These are phyloP conservation scores for Phytopythium cucurbitacearum DNA, from an alignment of 352 stramenopile genomes.

Conservation along the genomic window DNA sequence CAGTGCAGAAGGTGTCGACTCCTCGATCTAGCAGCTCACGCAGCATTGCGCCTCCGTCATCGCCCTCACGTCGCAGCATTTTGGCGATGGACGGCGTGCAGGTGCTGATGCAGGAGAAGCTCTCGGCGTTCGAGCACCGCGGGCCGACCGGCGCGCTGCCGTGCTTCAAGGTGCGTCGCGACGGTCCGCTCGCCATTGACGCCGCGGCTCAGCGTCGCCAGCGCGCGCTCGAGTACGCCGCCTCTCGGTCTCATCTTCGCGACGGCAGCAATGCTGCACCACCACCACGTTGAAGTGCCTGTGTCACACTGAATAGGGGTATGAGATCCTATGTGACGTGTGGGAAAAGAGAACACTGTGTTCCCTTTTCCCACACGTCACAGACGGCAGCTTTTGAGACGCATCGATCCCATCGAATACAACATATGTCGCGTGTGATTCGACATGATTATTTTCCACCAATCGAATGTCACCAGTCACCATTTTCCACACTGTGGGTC, in stretches of 20 bases:
- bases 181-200: constrained; percentile 20
- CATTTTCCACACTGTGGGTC: too few species aligned
- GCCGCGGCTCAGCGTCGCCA: constrained; percentile 32
- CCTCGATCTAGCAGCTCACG: constrained; percentile 8
- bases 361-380: too few species aligned
- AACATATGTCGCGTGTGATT: too few species aligned
- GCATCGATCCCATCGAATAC: too few species aligned
- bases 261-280: not conserved
- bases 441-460: too few species aligned
- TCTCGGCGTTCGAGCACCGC: constrained; percentile 37
- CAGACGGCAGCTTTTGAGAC: too few species aligned
- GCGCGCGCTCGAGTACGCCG: constrained; percentile 25
- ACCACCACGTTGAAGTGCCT: too few species aligned
- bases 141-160: constrained; percentile 16
- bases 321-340: too few species aligned
- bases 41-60: not conserved
- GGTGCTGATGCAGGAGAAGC: constrained; percentile 49
- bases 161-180: constrained; percentile 36
- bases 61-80: constrained; percentile 19
- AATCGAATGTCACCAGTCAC: too few species aligned
- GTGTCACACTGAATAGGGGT: too few species aligned
- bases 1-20: not conserved
- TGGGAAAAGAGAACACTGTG: too few species aligned
- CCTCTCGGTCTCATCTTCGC: not conserved
- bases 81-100: constrained; percentile 41